Evolutionary conservation across 2,329 filamentous ascomycete genomes (phyloP), one percentile per base, ranked within the genome.

Genomic region (Diaporthe ilicicola): DNA sequence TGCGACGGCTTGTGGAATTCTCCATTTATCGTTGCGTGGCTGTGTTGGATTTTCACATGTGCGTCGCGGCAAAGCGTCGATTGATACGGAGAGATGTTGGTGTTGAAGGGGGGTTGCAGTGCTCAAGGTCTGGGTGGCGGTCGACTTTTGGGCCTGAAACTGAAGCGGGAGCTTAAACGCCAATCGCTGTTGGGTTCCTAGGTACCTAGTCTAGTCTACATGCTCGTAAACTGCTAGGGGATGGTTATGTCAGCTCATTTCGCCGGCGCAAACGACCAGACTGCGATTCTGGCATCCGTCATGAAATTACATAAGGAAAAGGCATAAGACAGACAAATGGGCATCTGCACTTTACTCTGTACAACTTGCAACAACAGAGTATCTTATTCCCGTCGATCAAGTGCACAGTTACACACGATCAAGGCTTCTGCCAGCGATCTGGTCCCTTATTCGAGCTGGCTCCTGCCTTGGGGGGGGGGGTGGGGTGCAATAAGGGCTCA

Each of bases 111-210:
- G 51, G 13, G 22, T 42, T n/a, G 13, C 27, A 24, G 22, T 5
- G 34, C 34, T 29, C 46, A 56, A 34, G 39, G 50, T 56, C 65
- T 48, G 68, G 37, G 42, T 56, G 62, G 68, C 50, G 68, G 56
- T 32, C 65, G 54, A 54, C 53, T 61, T 68, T 70, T 27, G 34
- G 67, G 59, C 67, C 67, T 55, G 70, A 72, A 70, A 62, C 70
- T 27, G 42, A 12, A 19, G 13, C 39, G 39, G 70, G 34, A 59
- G 42, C 15, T 55, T 56, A 54, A 54, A 32, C 42, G 27, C 70
- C 70, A 72, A 70, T 70, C 67, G 48, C 48, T 59, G 46, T 7
- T 22, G 24, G n/a, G n/a, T n/a, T n/a, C n/a, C 39, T 61, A 22
- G 55, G 55, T 29, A 61, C 12, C 4, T 19, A 37, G 29, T 19